A percentile compares a stretch with the other conserved stretches of the same genome.
Conservation (phyloP, 805 yeast species). For the Yamadazyma insecticola region DNA sequence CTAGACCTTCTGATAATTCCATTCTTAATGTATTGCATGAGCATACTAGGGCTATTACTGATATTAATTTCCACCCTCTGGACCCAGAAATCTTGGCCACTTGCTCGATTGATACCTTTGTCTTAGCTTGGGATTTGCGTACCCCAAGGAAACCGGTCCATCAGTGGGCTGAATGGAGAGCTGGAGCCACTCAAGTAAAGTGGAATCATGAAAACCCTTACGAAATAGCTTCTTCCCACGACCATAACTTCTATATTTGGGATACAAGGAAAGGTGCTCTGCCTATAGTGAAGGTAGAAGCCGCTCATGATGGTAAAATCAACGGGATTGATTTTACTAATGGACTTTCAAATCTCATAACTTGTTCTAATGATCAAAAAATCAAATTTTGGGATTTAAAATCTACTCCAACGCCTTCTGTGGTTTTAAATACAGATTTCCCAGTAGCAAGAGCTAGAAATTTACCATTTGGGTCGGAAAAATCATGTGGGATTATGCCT, state of each 20-base stretch:
- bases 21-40: slow-evolving; percentile 85
- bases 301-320: slow-evolving; percentile 80
- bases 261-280: slow-evolving; percentile 77
- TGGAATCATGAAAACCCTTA: slow-evolving; percentile 80
- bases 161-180: slow-evolving; percentile 90
- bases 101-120: slow-evolving; percentile 86
- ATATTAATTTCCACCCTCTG: slow-evolving; percentile 85
- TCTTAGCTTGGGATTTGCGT: slow-evolving; percentile 88
- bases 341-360: slow-evolving; percentile 54
- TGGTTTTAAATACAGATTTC: slow-evolving; percentile 64
- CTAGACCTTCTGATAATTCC: slow-evolving; percentile 64
- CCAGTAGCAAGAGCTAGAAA: slow-evolving; percentile 89
- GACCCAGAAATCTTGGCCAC: slow-evolving; percentile 89
- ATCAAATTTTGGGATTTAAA: slow-evolving; percentile 77
- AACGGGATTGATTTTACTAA: slow-evolving; percentile 85
- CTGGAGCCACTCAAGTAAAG: slow-evolving; percentile 92
- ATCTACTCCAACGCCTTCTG: slow-evolving; percentile 40
- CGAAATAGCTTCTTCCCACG: slow-evolving; percentile 83
- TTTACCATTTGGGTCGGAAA: slow-evolving; percentile 75
- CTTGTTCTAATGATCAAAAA: slow-evolving; percentile 83
- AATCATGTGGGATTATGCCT: slow-evolving; percentile 85
- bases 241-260: slow-evolving; percentile 78
- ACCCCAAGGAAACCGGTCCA: slow-evolving; percentile 68
- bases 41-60: slow-evolving; percentile 91
- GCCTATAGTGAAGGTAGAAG: slow-evolving; percentile 58